A percentile compares a stretch with the other conserved stretches of the same genome.
Evolutionary conservation across 306 rosid genomes (phyloP).

Genomic region (Calophaca sinica): DNA sequence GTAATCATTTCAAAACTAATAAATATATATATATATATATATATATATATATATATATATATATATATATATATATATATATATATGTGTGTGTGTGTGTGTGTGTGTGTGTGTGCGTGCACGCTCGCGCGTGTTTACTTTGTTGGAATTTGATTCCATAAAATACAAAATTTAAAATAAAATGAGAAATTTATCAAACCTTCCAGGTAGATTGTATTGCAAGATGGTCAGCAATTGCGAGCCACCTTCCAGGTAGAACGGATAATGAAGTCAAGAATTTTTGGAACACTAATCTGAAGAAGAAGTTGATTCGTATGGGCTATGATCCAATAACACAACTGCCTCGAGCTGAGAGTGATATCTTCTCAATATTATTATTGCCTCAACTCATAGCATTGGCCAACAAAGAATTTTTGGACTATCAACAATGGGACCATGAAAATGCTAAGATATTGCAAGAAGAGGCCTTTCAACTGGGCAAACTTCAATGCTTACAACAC

Average conservation of each 20-base stretch:
- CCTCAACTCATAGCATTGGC: slow-evolving; percentile 61
- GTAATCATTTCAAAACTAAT: slow-evolving; percentile 14
- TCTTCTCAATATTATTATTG: no score
- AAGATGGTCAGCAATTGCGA: slow-evolving; percentile 42
- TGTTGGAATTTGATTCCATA: no score
- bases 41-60: no score
- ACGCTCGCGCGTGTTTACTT: no score
- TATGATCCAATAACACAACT: slow-evolving; percentile 45
- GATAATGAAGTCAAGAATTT: slow-evolving; percentile 44
- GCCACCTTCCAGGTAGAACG: slow-evolving; percentile 38
- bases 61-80: no score
- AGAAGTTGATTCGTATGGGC: slow-evolving; percentile 38
- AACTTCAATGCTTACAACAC: not conserved
- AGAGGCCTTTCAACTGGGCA: slow-evolving; percentile 65
- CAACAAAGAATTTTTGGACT: slow-evolving; percentile 59
- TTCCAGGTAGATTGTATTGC: no score
- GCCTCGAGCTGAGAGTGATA: slow-evolving; percentile 37
- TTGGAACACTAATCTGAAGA: slow-evolving; percentile 41
- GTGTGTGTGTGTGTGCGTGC: no score
- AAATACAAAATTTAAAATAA: no score
- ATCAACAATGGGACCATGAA: slow-evolving; percentile 53
- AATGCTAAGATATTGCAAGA: slow-evolving; percentile 55
- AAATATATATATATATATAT: no score
- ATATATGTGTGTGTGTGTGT: no score
- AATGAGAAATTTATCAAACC: no score